Percentiles rank a stretch among this genome's conserved stretches.
These are phyloP conservation scores for Candida succiphila DNA, from an alignment of 805 yeast genomes.

Conservation along the genomic window DNA sequence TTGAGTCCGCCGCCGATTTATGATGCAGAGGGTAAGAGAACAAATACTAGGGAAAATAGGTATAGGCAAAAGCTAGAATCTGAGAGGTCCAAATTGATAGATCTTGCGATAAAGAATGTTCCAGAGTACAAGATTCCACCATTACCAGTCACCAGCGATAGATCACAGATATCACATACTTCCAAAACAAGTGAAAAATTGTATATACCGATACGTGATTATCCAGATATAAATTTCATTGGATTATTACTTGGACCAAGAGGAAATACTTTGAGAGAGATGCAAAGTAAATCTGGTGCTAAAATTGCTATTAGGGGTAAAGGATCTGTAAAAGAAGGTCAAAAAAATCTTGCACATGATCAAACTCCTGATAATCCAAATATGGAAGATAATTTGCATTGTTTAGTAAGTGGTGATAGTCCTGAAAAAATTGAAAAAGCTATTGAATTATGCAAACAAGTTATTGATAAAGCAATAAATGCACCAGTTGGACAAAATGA, in stretches of 20 bases:
- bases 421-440: constrained; percentile 73
- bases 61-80: constrained; percentile 53
- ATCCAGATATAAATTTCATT: constrained; percentile 88
- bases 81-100: constrained; percentile 76
- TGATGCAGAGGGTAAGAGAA: constrained; percentile 73
- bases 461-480: constrained; percentile 73
- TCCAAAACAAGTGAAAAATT: constrained; percentile 66
- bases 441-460: constrained; percentile 57
- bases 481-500: constrained; percentile 94
- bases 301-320: constrained; percentile 85
- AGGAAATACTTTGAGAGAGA: constrained; percentile 74
- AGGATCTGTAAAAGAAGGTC: constrained; percentile 94
- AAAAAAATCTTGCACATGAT: constrained; percentile 30
- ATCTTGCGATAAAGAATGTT: constrained; percentile 56
- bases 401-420: constrained; percentile 74
- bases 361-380: constrained; percentile 39
- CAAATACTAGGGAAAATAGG: constrained; percentile 72
- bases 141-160: no score
- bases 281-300: constrained; percentile 85
- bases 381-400: constrained; percentile 79
- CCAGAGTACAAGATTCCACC: constrained; percentile 76
- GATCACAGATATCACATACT: constrained; percentile 57
- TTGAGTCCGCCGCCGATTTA: constrained; percentile 95
- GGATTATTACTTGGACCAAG: constrained; percentile 92
- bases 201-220: constrained; percentile 74